phyloP scores from a whole-genome alignment of 768 basidiomycete species.

The Podaxis sp. region DNA sequence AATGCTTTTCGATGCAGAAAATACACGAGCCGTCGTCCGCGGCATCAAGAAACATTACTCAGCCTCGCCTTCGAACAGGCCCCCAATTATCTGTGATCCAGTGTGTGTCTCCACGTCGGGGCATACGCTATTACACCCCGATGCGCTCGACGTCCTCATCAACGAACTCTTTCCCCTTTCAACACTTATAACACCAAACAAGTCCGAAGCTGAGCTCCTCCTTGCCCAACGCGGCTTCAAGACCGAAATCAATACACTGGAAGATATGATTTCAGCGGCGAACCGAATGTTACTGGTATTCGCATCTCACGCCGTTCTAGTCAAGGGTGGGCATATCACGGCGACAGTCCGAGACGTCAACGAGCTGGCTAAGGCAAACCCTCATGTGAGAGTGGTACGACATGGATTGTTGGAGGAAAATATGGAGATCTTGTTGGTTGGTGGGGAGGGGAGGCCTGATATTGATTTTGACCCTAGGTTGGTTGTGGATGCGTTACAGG shows the following conservation, averaged over 20 bases:
- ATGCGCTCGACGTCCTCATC: slow-evolving; percentile 62
- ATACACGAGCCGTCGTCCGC: slow-evolving; percentile 48
- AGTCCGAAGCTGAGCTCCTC: slow-evolving; percentile 73
- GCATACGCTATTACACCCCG: slow-evolving; percentile 67
- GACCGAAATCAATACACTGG: slow-evolving; percentile 41
- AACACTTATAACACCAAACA: slow-evolving; percentile 82
- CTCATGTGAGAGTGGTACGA: slow-evolving; percentile 38
- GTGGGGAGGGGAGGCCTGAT: slow-evolving; percentile 12
- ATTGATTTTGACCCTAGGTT: slow-evolving; percentile 27
- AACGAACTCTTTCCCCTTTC: slow-evolving; percentile 70
- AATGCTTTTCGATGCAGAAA: slow-evolving; percentile 73
- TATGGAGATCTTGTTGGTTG: slow-evolving; percentile 57
- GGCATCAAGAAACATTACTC: slow-evolving; percentile 39
- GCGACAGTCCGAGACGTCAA: slow-evolving; percentile 46
- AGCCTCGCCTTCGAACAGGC: slow-evolving; percentile 17
- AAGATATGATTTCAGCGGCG: slow-evolving; percentile 63
- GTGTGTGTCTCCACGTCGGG: slow-evolving; percentile 92
- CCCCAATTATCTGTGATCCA: slow-evolving; percentile 80
- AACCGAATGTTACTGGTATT: slow-evolving; percentile 39
- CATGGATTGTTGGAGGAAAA: slow-evolving; percentile 52
- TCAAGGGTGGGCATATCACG: slow-evolving; percentile 84
- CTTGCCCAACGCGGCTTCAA: slow-evolving; percentile 37
- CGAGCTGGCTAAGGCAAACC: slow-evolving; percentile 25
- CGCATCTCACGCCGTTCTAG: slow-evolving; percentile 59
- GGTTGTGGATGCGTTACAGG: slow-evolving; percentile 67